phyloP scores from a whole-genome alignment of 1,284 basidiomycete genomes.

The Rhizoctonia solani region DNA sequence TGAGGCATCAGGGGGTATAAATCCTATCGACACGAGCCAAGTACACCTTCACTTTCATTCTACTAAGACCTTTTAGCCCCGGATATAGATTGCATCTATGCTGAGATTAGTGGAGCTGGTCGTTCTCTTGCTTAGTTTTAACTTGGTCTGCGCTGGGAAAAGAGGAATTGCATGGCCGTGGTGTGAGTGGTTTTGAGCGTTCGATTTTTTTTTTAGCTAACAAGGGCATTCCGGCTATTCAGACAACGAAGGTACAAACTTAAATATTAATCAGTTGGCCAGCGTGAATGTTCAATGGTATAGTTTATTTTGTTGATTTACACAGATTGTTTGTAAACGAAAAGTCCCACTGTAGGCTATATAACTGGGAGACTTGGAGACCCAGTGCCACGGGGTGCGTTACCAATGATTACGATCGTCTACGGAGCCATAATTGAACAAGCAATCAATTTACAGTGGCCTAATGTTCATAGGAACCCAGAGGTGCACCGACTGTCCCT shows the following conservation, averaged over 20 bases:
- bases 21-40: too few relatives aligned
- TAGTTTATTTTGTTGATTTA: neutral
- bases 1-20: too few relatives aligned
- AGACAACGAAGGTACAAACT: constrained; percentile 18
- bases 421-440: neutral
- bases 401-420: neutral
- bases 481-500: constrained; percentile 1
- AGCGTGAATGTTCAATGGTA: constrained; percentile 24
- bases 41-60: too few relatives aligned
- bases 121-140: neutral
- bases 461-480: constrained; percentile 21
- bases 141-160: neutral
- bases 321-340: neutral
- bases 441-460: neutral
- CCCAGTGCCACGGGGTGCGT: constrained; percentile 9
- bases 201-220: neutral
- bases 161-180: constrained; percentile 28
- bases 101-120: neutral
- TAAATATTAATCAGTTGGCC: neutral
- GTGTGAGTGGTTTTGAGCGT: constrained; percentile 5
- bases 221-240: neutral
- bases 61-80: neutral
- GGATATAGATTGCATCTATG: neutral
- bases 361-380: constrained; percentile 32
- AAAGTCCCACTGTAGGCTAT: neutral